A percentile compares a stretch with the other conserved stretches of the same genome.
Evolutionary conservation across 495 filamentous ascomycete genomes (phyloP).

Genomic region (Aspergillus bridgeri): DNA sequence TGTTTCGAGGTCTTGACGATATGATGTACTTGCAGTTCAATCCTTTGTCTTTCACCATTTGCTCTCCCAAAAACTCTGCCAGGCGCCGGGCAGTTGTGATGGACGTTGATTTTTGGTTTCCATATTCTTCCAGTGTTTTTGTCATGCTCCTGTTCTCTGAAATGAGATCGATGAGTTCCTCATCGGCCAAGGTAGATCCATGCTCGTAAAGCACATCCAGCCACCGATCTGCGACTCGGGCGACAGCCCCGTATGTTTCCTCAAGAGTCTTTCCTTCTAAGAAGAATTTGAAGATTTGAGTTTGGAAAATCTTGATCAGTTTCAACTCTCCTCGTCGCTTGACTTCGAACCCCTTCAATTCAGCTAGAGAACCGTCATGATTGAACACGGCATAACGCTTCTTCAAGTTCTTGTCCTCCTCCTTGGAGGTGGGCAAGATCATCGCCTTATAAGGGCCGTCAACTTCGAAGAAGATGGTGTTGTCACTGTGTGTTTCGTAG

Average conservation of each 20-base stretch:
- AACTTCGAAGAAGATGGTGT: slow-evolving; percentile 99
- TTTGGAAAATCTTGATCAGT: slow-evolving; percentile 99
- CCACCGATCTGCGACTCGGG: slow-evolving; percentile 95
- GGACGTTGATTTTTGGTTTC: slow-evolving; percentile 90
- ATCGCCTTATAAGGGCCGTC: slow-evolving; percentile 97
- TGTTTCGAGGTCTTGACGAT: slow-evolving; percentile 76
- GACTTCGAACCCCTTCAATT: slow-evolving; percentile 96
- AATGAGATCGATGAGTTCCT: slow-evolving; percentile 97
- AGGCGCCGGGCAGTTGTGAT: slow-evolving; percentile 97
- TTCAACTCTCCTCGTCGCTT: slow-evolving; percentile 98
- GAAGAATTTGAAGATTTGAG: slow-evolving; percentile 99
- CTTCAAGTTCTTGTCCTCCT: slow-evolving; percentile 99
- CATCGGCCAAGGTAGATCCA: slow-evolving; percentile 84
- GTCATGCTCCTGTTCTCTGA: slow-evolving; percentile 97
- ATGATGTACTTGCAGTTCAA: slow-evolving; percentile 99
- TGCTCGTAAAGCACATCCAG: slow-evolving; percentile 87
- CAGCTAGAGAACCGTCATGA: slow-evolving; percentile 92
- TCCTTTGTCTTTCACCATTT: slow-evolving; percentile 99
- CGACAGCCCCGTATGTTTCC: slow-evolving; percentile 89
- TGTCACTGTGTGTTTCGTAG: slow-evolving; percentile 95
- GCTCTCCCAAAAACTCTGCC: slow-evolving; percentile 93
- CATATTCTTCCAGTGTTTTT: slow-evolving; percentile 95
- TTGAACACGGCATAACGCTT: slow-evolving; percentile 99
- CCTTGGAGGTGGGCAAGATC: slow-evolving; percentile 95
- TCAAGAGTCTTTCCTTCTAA: slow-evolving; percentile 79